phyloP scores from a whole-genome alignment of 1,284 basidiomycete species.

The Fistulinella cinereoalba region DNA sequence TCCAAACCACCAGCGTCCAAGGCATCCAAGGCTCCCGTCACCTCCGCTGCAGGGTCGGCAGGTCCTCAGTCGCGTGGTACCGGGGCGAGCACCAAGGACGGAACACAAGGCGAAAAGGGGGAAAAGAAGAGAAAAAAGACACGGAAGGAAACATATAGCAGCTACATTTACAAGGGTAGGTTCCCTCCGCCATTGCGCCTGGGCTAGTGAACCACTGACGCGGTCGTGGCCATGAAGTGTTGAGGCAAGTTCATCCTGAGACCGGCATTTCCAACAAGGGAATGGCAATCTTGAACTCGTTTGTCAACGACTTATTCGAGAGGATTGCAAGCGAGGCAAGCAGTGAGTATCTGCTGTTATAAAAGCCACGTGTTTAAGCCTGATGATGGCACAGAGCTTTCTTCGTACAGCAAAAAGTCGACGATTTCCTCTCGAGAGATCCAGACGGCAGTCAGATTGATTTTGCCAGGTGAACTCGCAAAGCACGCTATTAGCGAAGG shows the following conservation, averaged over 20 bases:
- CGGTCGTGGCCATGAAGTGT: constrained; percentile 46
- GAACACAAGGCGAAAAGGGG: constrained; percentile 19
- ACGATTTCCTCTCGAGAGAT: constrained; percentile 80
- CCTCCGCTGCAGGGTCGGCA: constrained; percentile 1
- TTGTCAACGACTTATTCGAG: constrained; percentile 93
- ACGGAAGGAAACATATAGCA: constrained; percentile 33
- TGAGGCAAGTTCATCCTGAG: constrained; percentile 94
- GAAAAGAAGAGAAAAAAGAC: constrained; percentile 32
- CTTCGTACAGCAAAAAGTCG: constrained; percentile 73
- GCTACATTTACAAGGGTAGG: constrained; percentile 36
- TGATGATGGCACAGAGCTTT: constrained; percentile 50
- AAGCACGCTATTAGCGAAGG: constrained; percentile 63
- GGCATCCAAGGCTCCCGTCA: constrained; percentile 22
- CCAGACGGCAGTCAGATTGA: constrained; percentile 75
- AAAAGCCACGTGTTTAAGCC: not conserved
- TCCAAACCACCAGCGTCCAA: constrained; percentile 25
- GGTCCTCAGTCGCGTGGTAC: not conserved
- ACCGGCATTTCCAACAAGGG: constrained; percentile 98
- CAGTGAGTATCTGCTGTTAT: constrained; percentile 17
- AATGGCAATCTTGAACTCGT: constrained; percentile 93
- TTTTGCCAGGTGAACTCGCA: constrained; percentile 68
- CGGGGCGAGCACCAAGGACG: not conserved
- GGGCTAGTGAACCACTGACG: not conserved
- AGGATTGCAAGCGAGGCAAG: constrained; percentile 81
- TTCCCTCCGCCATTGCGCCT: not conserved